Evolutionary conservation across 202 grass and related monocot genomes (phyloP).

Genomic region (Carex arenaria): DNA sequence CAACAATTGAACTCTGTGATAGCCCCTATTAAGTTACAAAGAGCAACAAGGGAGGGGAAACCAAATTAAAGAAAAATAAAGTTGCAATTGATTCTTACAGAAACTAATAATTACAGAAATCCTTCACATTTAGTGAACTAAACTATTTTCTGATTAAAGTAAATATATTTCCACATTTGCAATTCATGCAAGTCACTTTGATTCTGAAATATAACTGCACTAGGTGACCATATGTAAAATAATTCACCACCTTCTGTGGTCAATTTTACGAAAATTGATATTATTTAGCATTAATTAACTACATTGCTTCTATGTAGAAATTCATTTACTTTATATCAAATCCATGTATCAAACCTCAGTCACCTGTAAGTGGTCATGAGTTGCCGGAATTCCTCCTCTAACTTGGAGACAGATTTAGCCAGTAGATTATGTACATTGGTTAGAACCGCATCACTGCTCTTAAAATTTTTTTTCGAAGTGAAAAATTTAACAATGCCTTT

Average conservation of each 20-base stretch:
- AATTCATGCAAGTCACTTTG: neutral
- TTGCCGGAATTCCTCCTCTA: slow-evolving; percentile 60
- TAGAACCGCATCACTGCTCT: slow-evolving; percentile 37
- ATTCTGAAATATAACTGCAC: neutral
- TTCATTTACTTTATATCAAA: neutral
- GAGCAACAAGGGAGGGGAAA: neutral
- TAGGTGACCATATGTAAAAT: neutral
- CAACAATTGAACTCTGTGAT: neutral
- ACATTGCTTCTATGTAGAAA: neutral
- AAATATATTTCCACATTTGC: neutral
- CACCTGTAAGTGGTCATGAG: slow-evolving; percentile 52
- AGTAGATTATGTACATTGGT: slow-evolving; percentile 44
- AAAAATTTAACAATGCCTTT: slow-evolving; percentile 52
- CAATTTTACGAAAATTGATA: neutral
- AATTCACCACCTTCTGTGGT: neutral
- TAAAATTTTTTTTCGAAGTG: slow-evolving; percentile 41
- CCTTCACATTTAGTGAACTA: neutral
- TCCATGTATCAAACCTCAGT: neutral
- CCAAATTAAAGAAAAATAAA: neutral
- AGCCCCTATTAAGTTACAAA: neutral
- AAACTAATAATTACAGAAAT: neutral
- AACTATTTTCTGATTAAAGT: neutral
- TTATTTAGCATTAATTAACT: neutral
- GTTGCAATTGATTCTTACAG: neutral
- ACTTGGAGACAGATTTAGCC: slow-evolving; percentile 41